Conservation (phyloP, 805 yeast genomes). For the Clavispora vitiphila region DNA sequence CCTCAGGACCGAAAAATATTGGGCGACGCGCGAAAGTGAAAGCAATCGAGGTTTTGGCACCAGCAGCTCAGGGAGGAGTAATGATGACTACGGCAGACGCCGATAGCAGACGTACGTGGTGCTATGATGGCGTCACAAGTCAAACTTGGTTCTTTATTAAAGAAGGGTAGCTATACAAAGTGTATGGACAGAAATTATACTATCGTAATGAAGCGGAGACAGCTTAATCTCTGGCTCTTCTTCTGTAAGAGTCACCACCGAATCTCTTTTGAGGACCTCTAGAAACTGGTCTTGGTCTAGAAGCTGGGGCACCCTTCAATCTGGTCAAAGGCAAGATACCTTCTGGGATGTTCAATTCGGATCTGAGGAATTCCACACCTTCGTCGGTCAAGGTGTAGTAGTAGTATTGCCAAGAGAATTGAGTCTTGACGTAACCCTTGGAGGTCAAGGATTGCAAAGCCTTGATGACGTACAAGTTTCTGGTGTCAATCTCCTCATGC, state of each 20-base stretch:
- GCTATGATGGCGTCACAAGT: no score
- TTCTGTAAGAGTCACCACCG: constrained; percentile 50
- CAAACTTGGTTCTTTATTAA: constrained; percentile 12
- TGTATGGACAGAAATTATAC: constrained; percentile 8
- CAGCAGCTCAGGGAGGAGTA: no score
- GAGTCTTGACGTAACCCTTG: constrained; percentile 98
- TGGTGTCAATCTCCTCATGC: constrained; percentile 98
- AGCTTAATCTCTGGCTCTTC: constrained; percentile 53
- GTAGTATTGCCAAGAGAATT: constrained; percentile 99
- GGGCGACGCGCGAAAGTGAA: no score
- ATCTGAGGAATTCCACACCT: constrained; percentile 98
- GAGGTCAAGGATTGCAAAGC: constrained; percentile 99
- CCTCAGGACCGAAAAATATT: no score
- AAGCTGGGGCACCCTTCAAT: constrained; percentile 90
- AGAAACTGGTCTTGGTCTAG: constrained; percentile 48
- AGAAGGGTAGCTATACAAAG: constrained; percentile 13
- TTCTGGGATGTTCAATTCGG: constrained; percentile 97
- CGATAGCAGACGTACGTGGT: no score
- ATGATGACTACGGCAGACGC: no score
- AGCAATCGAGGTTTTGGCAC: no score
- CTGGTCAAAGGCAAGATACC: constrained; percentile 98
- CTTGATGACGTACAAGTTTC: constrained; percentile 95
- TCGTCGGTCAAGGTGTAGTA: constrained; percentile 99
- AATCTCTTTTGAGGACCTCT: constrained; percentile 42
- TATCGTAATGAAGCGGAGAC: constrained; percentile 4